Conservation (phyloP, 768 basidiomycete species). For the Phanerodontia chrysosporium region DNA sequence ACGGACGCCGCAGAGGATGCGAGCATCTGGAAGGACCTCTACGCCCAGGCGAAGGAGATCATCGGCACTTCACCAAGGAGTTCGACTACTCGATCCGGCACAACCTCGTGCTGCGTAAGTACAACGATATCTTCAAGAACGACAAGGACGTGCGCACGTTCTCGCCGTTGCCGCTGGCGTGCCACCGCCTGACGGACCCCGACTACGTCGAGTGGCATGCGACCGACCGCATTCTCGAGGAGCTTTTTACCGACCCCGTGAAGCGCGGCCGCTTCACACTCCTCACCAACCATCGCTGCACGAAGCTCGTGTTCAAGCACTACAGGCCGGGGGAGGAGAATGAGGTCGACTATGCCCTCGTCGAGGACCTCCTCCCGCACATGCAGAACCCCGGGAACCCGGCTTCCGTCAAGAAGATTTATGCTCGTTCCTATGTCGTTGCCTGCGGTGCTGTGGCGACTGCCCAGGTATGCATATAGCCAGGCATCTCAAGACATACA, state of each 20-base stretch:
- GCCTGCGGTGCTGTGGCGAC: conserved; percentile 18
- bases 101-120: conserved; percentile 17
- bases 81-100: conserved; percentile 24
- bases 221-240: conserved; percentile 14
- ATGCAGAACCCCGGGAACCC: not conserved
- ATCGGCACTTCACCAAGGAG: conserved; percentile 15
- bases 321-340: not conserved
- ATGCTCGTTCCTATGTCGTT: conserved; percentile 15
- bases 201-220: conserved; percentile 22
- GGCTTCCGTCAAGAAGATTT: conserved; percentile 4
- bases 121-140: conserved; percentile 4
- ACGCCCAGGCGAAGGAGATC: conserved; percentile 15
- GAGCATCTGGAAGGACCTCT: conserved; percentile 15
- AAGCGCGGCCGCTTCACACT: conserved; percentile 11
- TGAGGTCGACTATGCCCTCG: not conserved
- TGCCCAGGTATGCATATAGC: conserved; percentile 12
- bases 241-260: conserved; percentile 5
- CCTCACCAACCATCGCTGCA: conserved; percentile 17
- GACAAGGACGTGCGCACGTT: conserved; percentile 2
- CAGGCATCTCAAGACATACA: not conserved
- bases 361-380: conserved; percentile 2
- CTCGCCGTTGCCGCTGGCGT: conserved; percentile 20
- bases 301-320: conserved; percentile 4
- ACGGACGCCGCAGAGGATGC: conserved; percentile 2
- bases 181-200: conserved; percentile 15